Base-by-base conservation (phyloP, 2,329 filamentous ascomycete genomes). In the Pseudogymnoascus pannorum region DNA sequence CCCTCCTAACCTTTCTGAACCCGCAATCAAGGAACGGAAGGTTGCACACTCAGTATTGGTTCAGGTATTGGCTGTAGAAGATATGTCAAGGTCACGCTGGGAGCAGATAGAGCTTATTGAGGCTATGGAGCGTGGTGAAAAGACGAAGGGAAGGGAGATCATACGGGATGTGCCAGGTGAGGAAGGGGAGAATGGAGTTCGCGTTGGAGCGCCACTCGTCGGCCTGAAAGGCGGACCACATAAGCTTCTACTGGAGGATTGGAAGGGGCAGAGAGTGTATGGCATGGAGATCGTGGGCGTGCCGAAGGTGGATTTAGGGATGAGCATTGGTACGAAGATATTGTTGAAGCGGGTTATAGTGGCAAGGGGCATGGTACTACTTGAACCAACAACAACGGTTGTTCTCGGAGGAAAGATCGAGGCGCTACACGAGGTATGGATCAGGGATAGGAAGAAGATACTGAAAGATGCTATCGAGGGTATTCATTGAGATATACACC, bases 351-450 rank as follows among this genome's bases (percentile, higher is more conserved):
- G 65, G 80, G 83, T 81, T 2, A 78, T 85, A 5, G 84, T 95
- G 2, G 84, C 89, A 4, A 81, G 93, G 61, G 94, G 92, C 0
- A 82, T 89, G 58, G 69, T 96, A n/a, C 75, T 97, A 73, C 77
- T 99, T 18, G 87, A 91, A 64, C 86, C 90, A 1, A 77, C 76
- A 2, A 85, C 74, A 61, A 87, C 85, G 60, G 80, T 83, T n/a
- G 71, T 96, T 2, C 74, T 97, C n/a, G 94, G 94, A 1, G 94
- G 94, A 0, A 95, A 90, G 75, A 82, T 97, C 48, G 92, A 97
- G 60, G 78, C 78, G 0, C 84, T 92, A 79, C 90, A 97, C 70
- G 87, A 84, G 70, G 79, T 79, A 6, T 97, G 93, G 93, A 79
- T 80, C 54, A 84, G 86, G 12, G 85, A 84, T 1, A 81, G 89